Evolutionary conservation across 768 basidiomycete genomes (phyloP).

Genomic region (Coprinellus aureogranulatus): DNA sequence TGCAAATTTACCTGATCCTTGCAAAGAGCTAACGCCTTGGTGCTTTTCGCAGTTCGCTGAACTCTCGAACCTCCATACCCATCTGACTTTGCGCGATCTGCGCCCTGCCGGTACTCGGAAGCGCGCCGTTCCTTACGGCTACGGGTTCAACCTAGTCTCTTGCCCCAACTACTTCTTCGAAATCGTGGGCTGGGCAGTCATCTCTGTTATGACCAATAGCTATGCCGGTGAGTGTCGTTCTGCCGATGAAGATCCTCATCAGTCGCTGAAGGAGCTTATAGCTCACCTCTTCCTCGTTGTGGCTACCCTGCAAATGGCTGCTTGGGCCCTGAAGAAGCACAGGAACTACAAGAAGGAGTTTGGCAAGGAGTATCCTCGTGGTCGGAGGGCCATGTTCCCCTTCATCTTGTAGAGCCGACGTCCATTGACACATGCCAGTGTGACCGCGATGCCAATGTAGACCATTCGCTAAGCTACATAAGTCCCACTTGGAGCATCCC

Average conservation of each 20-base stretch:
- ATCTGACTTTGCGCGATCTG: slow-evolving; percentile 78
- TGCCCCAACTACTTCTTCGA: slow-evolving; percentile 97
- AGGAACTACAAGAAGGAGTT: slow-evolving; percentile 89
- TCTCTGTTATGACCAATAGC: slow-evolving; percentile 77
- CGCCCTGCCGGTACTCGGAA: slow-evolving; percentile 76
- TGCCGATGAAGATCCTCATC: neutral
- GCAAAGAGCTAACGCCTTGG: slow-evolving; percentile 1
- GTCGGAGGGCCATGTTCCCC: slow-evolving; percentile 78
- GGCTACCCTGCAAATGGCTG: slow-evolving; percentile 63
- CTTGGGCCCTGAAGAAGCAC: slow-evolving; percentile 94
- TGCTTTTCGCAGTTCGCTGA: slow-evolving; percentile 71
- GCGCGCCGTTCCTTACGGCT: slow-evolving; percentile 88
- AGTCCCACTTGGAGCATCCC: too few species aligned
- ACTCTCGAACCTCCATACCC: slow-evolving; percentile 79
- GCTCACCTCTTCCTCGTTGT: slow-evolving; percentile 66
- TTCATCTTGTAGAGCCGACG: slow-evolving; percentile 48
- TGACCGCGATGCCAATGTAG: too few species aligned
- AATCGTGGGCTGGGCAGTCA: slow-evolving; percentile 66
- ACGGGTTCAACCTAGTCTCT: slow-evolving; percentile 84
- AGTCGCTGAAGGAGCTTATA: slow-evolving; percentile 23
- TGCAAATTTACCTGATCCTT: slow-evolving; percentile 14
- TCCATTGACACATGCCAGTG: too few species aligned
- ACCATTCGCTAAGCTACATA: too few species aligned
- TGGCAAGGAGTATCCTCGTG: slow-evolving; percentile 75
- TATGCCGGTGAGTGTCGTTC: slow-evolving; percentile 57